These are phyloP conservation scores for Dichotomocladium elegans DNA, from an alignment of 371 early-diverging fungal species.

Conservation along the genomic window DNA sequence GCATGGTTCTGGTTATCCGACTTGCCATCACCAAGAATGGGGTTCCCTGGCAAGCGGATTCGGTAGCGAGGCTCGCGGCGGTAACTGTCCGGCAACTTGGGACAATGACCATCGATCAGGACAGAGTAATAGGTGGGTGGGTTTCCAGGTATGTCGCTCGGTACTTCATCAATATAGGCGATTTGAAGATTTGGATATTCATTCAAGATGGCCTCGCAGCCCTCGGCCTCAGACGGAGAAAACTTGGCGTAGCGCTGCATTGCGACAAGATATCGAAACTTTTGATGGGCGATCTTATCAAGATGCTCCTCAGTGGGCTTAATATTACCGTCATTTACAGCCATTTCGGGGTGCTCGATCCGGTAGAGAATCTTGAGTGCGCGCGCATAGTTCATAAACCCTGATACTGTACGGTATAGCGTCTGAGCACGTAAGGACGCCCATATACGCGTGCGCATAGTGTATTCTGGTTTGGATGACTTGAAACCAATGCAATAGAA, in stretches of 20 bases:
- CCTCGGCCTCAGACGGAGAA: conserved; percentile 72
- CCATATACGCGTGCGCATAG: conserved; percentile 85
- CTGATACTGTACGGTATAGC: conserved; percentile 83
- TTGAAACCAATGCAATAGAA: conserved; percentile 85
- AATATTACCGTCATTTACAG: conserved; percentile 50
- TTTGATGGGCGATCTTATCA: conserved; percentile 66
- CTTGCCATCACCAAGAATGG: conserved; percentile 90
- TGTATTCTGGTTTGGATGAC: conserved; percentile 81
- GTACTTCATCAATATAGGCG: conserved; percentile 76
- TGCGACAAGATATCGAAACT: conserved; percentile 83
- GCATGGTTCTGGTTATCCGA: conserved; percentile 91
- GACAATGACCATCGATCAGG: conserved; percentile 77
- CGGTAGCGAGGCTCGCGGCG: conserved; percentile 71
- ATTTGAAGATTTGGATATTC: conserved; percentile 81
- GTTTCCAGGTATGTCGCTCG: conserved; percentile 38
- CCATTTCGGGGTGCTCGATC: conserved; percentile 79
- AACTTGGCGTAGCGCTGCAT: conserved; percentile 88
- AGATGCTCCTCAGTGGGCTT: conserved; percentile 55
- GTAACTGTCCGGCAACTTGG: conserved; percentile 52
- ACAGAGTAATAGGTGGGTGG: conserved; percentile 67
- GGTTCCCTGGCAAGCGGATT: conserved; percentile 82
- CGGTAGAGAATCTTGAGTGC: conserved; percentile 80
- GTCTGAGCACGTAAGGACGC: conserved; percentile 89
- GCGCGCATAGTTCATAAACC: conserved; percentile 88
- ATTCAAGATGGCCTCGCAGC: conserved; percentile 73